phyloP scores from a whole-genome alignment of 805 yeast species.

The Blastobotrys attinorum region DNA sequence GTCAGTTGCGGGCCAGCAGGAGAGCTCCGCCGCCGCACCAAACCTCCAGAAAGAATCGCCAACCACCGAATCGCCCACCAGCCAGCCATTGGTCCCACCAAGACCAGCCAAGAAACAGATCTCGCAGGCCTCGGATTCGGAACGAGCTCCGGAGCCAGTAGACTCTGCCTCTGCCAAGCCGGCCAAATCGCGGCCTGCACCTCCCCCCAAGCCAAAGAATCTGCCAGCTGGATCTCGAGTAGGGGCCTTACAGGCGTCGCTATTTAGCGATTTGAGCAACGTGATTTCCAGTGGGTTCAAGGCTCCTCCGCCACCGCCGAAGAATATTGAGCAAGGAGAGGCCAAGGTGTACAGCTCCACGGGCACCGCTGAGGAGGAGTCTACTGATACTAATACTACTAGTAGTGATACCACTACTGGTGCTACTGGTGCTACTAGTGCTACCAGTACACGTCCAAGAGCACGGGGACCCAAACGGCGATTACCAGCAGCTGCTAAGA shows the following conservation, averaged over 20 bases:
- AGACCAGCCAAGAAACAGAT: too few relatives aligned
- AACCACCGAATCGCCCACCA: too few relatives aligned
- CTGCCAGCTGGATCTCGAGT: slow-evolving; percentile 15
- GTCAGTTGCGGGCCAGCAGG: too few relatives aligned
- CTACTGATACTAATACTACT: neutral
- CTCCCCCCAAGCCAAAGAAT: slow-evolving; percentile 18
- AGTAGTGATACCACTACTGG: neutral
- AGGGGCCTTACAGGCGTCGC: slow-evolving; percentile 19
- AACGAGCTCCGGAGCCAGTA: neutral
- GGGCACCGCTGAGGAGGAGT: neutral
- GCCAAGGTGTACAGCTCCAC: slow-evolving; percentile 2
- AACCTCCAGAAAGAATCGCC: too few relatives aligned
- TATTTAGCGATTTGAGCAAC: slow-evolving; percentile 18
- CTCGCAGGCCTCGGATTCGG: too few relatives aligned
- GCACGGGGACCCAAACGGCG: slow-evolving; percentile 27
- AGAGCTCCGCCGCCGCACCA: too few relatives aligned
- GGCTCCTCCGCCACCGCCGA: slow-evolving; percentile 17
- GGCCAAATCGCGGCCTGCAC: slow-evolving; percentile 3
- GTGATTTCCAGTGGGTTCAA: slow-evolving; percentile 13
- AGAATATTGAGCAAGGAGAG: slow-evolving; percentile 4
- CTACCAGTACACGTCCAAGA: slow-evolving; percentile 13
- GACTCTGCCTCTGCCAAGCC: neutral
- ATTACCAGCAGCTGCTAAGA: slow-evolving; percentile 21
- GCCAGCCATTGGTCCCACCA: too few relatives aligned
- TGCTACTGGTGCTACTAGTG: neutral